These are phyloP conservation scores for Glomus cerebriforme DNA, from an alignment of 192 early-diverging fungal species.

Conservation along the genomic window DNA sequence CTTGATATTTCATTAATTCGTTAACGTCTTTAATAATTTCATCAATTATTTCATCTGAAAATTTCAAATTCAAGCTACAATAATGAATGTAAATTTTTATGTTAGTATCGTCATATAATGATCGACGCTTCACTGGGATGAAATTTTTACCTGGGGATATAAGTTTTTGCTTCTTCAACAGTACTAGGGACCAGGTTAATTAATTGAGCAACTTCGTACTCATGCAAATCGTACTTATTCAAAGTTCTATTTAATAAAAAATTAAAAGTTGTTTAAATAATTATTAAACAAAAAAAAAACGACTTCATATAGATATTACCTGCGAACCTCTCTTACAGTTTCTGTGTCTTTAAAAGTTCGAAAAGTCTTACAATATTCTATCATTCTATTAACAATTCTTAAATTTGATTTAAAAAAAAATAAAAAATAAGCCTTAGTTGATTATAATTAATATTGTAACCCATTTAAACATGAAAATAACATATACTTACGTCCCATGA, in stretches of 20 bases:
- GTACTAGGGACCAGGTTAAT: neutral
- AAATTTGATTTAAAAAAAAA: too few species aligned
- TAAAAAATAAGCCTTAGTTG: too few species aligned
- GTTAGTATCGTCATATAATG: too few species aligned
- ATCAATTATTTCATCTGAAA: neutral
- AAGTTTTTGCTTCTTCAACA: neutral
- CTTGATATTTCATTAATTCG: neutral
- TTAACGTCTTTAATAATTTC: neutral
- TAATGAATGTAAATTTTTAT: too few species aligned
- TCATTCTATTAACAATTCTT: neutral
- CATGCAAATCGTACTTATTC: neutral
- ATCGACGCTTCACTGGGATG: too few species aligned
- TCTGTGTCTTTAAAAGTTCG: neutral
- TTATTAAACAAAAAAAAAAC: neutral
- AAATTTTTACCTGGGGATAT: neutral
- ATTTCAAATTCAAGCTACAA: neutral
- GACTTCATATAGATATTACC: neutral
- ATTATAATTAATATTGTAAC: too few species aligned
- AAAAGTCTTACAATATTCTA: neutral
- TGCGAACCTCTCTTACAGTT: neutral
- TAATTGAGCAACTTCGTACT: neutral
- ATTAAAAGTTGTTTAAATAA: too few species aligned
- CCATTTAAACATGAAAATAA: too few species aligned
- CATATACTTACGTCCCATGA: neutral
- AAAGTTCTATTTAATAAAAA: neutral